Conservation (phyloP, 306 rosid genomes). For the Quercus aquifolioides region DNA sequence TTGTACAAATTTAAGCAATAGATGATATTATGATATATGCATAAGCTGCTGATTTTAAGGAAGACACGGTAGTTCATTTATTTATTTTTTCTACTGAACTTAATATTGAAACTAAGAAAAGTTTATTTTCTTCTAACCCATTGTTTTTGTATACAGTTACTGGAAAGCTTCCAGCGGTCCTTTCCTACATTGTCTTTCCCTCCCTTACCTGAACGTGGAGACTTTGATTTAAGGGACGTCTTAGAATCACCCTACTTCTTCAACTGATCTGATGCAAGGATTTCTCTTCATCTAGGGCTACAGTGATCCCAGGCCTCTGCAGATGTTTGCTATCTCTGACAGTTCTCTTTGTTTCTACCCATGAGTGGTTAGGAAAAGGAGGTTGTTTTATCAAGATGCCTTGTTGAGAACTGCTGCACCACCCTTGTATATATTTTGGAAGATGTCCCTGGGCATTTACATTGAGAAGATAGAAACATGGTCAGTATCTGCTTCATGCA, state of each 20-base stretch:
- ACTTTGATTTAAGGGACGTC: slow-evolving; percentile 67
- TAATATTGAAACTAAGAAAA: neutral
- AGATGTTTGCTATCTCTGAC: slow-evolving; percentile 19
- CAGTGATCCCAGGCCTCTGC: slow-evolving; percentile 6
- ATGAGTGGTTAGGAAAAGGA: slow-evolving; percentile 10
- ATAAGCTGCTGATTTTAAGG: neutral
- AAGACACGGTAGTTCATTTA: neutral
- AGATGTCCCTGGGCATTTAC: slow-evolving; percentile 21
- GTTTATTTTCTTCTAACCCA: slow-evolving; percentile 6
- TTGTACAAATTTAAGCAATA: neutral
- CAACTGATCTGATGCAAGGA: slow-evolving; percentile 44
- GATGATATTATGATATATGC: neutral
- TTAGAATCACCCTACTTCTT: slow-evolving; percentile 88
- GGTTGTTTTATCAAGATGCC: slow-evolving; percentile 12
- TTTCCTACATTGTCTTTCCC: slow-evolving; percentile 73
- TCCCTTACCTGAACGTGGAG: slow-evolving; percentile 82
- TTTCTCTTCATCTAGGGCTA: slow-evolving; percentile 12
- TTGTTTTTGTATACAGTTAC: slow-evolving; percentile 50
- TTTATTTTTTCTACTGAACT: neutral
- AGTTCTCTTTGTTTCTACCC: slow-evolving; percentile 1
- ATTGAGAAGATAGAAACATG: slow-evolving; percentile 18
- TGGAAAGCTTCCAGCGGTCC: slow-evolving; percentile 66
- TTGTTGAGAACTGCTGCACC: slow-evolving; percentile 12
- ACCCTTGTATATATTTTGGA: slow-evolving; percentile 19
- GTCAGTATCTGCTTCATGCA: slow-evolving; percentile 5